Evolutionary conservation across 2,329 filamentous ascomycete species (phyloP), one percentile per base, ranked within the genome.

Genomic region (Neophaeococcomyces mojaviensis): DNA sequence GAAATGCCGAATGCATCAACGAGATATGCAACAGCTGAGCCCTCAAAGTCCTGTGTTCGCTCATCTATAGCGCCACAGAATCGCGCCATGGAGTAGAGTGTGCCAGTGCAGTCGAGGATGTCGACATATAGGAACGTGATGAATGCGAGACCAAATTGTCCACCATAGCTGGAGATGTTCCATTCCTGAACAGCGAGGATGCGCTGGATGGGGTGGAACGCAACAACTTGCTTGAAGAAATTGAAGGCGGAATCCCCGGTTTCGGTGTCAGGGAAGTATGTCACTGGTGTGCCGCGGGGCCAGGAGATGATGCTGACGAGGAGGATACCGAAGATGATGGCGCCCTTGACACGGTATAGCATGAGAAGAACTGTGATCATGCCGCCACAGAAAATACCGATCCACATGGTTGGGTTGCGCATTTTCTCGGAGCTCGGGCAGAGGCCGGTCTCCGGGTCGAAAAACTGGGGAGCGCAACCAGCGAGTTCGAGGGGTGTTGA

Each of bases 51-150:
- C 59, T 88, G 83, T 0, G 87, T 92, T 41, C 79, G 76, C 56
- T 86, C 83, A 55, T 94, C 85, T 59, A 94, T 82, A 46, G 85
- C 78, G 36, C 85, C 80, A 54, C 82, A 83, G 64, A 90, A 92
- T 24, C 83, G 81, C 15, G 88, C 88, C 87, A 94, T 94, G 16
- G 86, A 86, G 68, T 94, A 94, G 49, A 94, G 70, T 1, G 87
- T 94, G 56, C 86, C 88, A 0, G 88, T 94, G 54, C 80, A 82
- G 64, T 94, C 88, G 36, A 94, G 78, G 50, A 94, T 90, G 59
- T 94, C 88, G 54, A 94, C 87, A 59, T 94, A 94, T 18, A 94
- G 73, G 68, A 94, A 94, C 2, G 88, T 94, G 63, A 94, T 82
- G 53, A 94, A 79, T 0, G 88, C 88, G 40, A 92, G 73, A 22